Evolutionary conservation across 768 basidiomycete species (phyloP).

Genomic region (Podaxis carcinomalis): DNA sequence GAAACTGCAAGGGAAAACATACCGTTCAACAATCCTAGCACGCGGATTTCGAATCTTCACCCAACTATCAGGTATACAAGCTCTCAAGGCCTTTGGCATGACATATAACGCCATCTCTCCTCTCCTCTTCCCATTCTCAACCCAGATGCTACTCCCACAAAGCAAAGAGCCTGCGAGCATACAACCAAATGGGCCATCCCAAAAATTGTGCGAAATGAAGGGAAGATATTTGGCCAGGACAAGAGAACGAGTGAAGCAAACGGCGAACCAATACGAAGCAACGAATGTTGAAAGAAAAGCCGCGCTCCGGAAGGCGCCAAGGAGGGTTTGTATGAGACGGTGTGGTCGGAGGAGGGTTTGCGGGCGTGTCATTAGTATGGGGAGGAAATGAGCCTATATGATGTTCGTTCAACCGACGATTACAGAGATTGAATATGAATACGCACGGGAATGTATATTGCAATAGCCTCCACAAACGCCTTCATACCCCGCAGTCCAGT

Average conservation of each 20-base stretch:
- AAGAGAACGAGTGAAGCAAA: slow-evolving; percentile 67
- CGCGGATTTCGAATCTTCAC: slow-evolving; percentile 36
- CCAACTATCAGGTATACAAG: slow-evolving; percentile 57
- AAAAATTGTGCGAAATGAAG: slow-evolving; percentile 67
- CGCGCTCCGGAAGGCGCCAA: slow-evolving; percentile 60
- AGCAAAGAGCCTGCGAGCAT: slow-evolving; percentile 61
- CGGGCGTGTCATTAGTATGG: slow-evolving; percentile 58
- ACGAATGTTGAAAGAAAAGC: slow-evolving; percentile 72
- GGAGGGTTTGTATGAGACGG: slow-evolving; percentile 35
- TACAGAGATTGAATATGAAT: neutral
- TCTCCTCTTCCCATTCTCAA: slow-evolving; percentile 66
- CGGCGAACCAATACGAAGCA: slow-evolving; percentile 62
- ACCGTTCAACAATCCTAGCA: slow-evolving; percentile 54
- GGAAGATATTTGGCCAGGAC: slow-evolving; percentile 62
- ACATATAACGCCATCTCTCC: slow-evolving; percentile 83
- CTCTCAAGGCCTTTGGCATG: slow-evolving; percentile 62
- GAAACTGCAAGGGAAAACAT: slow-evolving; percentile 17
- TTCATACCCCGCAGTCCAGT: slow-evolving; percentile 44
- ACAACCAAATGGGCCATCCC: slow-evolving; percentile 75
- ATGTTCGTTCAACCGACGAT: neutral
- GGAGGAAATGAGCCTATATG: slow-evolving; percentile 66
- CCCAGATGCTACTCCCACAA: slow-evolving; percentile 75
- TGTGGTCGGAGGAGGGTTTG: slow-evolving; percentile 42
- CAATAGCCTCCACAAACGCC: slow-evolving; percentile 60
- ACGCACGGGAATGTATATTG: slow-evolving; percentile 70